These are phyloP conservation scores for Termitomyces heimii DNA, from an alignment of 768 basidiomycete genomes.

Conservation along the genomic window DNA sequence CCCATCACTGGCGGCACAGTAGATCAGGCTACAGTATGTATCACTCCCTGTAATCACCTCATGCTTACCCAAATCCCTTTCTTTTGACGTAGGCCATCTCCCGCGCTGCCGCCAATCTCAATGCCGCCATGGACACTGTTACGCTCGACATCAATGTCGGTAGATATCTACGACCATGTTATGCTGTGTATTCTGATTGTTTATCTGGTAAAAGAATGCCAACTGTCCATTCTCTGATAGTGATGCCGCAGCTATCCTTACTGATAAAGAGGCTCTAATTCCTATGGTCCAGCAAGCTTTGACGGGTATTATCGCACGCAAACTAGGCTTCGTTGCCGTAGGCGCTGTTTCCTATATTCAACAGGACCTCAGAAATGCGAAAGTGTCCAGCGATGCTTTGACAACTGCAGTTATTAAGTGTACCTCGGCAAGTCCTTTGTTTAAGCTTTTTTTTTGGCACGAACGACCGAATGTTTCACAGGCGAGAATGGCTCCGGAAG, in stretches of 20 bases:
- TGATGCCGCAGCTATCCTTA: constrained; percentile 20
- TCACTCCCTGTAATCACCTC: background rate
- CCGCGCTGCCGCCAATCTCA: constrained; percentile 17
- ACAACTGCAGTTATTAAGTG: constrained; percentile 16
- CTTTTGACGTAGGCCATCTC: constrained; percentile 22
- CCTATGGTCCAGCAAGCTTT: constrained; percentile 22
- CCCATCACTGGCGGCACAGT: constrained; percentile 20
- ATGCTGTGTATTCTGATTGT: background rate
- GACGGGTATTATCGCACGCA: constrained; percentile 16
- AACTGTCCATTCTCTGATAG: constrained; percentile 17
- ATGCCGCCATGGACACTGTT: constrained; percentile 4
- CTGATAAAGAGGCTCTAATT: constrained; percentile 15
- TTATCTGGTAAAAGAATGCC: constrained; percentile 6
- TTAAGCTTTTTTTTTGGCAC: background rate
- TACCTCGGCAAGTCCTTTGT: constrained; percentile 18
- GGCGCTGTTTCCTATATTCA: constrained; percentile 23
- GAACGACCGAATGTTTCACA: constrained; percentile 1
- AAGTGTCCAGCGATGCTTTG: constrained; percentile 15
- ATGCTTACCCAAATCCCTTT: background rate
- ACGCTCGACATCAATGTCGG: constrained; percentile 22
- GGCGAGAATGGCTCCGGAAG: constrained; percentile 13
- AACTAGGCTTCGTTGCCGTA: constrained; percentile 20
- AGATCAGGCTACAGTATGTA: constrained; percentile 20
- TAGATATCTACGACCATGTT: background rate
- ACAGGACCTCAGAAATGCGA: constrained; percentile 21